Evolutionary conservation across 139 green algal species (phyloP), one percentile per base, ranked within the genome.

Genomic region (Chlorella sorokiniana): DNA sequence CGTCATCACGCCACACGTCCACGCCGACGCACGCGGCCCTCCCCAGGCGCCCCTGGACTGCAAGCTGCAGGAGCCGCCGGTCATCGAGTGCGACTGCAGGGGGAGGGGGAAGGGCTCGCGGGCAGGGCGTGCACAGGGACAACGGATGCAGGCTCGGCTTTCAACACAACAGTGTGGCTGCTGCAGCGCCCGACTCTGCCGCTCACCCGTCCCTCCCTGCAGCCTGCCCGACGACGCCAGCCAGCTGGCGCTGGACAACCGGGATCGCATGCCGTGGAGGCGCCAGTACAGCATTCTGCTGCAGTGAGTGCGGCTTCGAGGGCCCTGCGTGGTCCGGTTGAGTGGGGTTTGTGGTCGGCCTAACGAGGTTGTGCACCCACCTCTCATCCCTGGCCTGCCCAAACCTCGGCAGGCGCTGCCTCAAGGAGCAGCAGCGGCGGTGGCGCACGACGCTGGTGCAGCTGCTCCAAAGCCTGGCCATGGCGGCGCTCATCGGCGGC

Each of bases 351-450:
- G 9, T 23, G 27, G 3, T 61, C 52, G 9, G 52, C 27, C 22
- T 23, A 61, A n/a, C 52, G 27, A 61, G 52, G 25, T 10, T 23
- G 22, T 25, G 52, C 27, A n/a, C 27, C 52, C 52, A 20, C 27
- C 27, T 16, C 61, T 37, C n/a, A 68, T 16, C 61, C 61, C 61
- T 10, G 4, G 11, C n/a, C 35, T 71, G 31, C 64, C 31, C 35
- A 20, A 23, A 4, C 8, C 61, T 29, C 38, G n/a, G 51, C 78
- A 85, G 76, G n/a, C 83, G 85, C 37, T 83, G 76, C 75, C 20
- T 87, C 31, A 90, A 90, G 83, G 89, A 92, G 85, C 78, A 86
- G 73, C 83, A 76, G 78, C 81, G 89, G 44, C 86, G 88, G 83
- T 83, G 76, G 45, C 59, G 40, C 62, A 85, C 86, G 45, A 62